Conservation (phyloP, 208 protist species). For the Trichomonas tenax region DNA sequence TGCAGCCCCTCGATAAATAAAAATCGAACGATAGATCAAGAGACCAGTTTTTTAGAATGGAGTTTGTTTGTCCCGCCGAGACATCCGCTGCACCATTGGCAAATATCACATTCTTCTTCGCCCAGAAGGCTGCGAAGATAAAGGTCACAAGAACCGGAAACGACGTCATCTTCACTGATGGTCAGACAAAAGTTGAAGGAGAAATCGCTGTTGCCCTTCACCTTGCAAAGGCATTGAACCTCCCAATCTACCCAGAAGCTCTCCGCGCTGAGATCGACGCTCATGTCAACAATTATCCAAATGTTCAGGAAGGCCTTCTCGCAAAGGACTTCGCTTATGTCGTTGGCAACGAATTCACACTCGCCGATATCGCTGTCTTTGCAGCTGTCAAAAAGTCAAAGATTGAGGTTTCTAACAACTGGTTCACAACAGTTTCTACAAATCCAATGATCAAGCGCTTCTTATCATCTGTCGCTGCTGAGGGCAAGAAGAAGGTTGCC, state of each 20-base stretch:
- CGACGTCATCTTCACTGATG: no score
- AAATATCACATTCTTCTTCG: no score
- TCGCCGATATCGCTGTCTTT: neutral
- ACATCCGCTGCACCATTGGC: no score
- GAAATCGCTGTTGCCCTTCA: neutral
- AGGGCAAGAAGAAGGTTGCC: neutral
- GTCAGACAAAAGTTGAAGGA: neutral
- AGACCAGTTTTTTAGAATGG: no score
- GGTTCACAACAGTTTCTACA: neutral
- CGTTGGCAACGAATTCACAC: neutral
- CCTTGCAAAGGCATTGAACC: neutral
- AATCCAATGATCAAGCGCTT: neutral
- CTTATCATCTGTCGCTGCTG: neutral
- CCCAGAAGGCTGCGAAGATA: no score
- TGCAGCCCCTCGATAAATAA: no score
- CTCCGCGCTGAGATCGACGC: neutral
- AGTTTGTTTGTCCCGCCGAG: no score
- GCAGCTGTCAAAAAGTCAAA: neutral
- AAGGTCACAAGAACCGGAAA: no score
- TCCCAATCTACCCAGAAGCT: conserved; percentile 3
- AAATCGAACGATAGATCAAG: no score
- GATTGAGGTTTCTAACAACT: neutral
- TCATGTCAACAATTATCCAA: neutral
- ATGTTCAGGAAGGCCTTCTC: neutral
- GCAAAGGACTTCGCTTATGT: neutral